Evolutionary conservation across 1,139 yeast species (phyloP), one percentile per base, ranked within the genome.

Genomic region (Sugiyamaella japonica): DNA sequence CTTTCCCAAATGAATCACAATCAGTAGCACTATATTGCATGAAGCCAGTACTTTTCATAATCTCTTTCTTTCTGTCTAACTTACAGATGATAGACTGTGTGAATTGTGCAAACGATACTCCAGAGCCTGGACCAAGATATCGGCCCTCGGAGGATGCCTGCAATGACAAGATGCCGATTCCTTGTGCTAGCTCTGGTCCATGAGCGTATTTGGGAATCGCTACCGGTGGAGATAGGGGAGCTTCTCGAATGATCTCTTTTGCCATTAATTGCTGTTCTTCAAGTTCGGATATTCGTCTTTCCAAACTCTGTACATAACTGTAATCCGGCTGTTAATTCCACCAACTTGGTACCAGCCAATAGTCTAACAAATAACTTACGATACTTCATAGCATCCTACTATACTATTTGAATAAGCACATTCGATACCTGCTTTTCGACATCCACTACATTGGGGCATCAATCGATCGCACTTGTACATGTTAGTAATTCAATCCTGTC

Each of bases 41-140:
- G 29, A 53, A 45, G 7, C 59, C 59, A 12, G 52, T 53, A n/a
- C 48, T 52, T 12, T 50, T 48, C 44, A 58, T 54, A 3, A 40
- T 48, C 40, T 50, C 59, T 15, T 53, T 56, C 37, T 54, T 55
- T 31, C 51, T 40, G 38, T 55, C 61, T 47, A 56, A 44, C n/a
- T 56, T 55, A 37, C 54, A 51, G n/a, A 61, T 55, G 17, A 61
- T 56, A 9, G 61, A 45, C 31, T 60, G 62, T 3, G 64, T 61
- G 28, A 61, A 53, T 32, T 60, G 51, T 13, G 64, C 64, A 57
- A 61, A 61, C 17, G 63, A 61, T 10, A 60, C 55, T 1, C 64
- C 64, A 6, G 64, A 61, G 2, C 61, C 64, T 2, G 64, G 64
- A 1, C 64, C 64, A n/a, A 61, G 54, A 48, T 60, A 61, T 20